phyloP scores from a whole-genome alignment of 305 asterid genomes.

The Ajuga reptans region DNA sequence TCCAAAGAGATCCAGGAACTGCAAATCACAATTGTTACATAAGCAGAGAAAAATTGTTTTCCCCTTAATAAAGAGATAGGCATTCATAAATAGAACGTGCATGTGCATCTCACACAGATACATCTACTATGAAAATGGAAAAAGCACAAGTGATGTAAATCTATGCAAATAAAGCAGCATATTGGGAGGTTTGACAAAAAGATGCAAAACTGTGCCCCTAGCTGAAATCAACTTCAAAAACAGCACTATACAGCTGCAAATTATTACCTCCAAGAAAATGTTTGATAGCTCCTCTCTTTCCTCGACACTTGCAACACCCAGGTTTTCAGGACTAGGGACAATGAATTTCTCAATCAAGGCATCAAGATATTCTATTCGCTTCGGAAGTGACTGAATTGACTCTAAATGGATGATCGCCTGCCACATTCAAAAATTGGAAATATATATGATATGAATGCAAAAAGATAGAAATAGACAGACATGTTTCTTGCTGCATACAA shows the following conservation, averaged over 20 bases:
- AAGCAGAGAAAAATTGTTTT: not conserved
- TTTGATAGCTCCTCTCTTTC: conserved; percentile 93
- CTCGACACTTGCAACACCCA: conserved; percentile 52
- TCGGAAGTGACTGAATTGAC: conserved; percentile 76
- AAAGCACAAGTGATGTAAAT: not conserved
- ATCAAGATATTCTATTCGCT: conserved; percentile 67
- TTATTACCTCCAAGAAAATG: conserved; percentile 84
- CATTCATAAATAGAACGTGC: not conserved
- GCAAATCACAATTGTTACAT: conserved; percentile 27
- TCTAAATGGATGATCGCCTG: conserved; percentile 96
- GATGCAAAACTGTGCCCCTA: not conserved
- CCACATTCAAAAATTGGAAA: conserved; percentile 19
- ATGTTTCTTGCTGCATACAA: not conserved
- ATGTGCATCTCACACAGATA: not conserved
- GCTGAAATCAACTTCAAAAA: not conserved
- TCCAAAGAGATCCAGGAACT: conserved; percentile 96
- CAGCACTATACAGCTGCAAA: not conserved
- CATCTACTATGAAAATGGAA: not conserved
- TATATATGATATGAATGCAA: conserved; percentile 2
- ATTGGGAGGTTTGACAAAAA: not conserved
- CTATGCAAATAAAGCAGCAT: not conserved
- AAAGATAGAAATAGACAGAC: not conserved
- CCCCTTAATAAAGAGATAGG: not conserved
- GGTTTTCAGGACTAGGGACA: conserved; percentile 45
- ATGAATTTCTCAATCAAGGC: conserved; percentile 74